Base-by-base conservation (phyloP, 805 yeast species). In the Teunomyces gatunensis region DNA sequence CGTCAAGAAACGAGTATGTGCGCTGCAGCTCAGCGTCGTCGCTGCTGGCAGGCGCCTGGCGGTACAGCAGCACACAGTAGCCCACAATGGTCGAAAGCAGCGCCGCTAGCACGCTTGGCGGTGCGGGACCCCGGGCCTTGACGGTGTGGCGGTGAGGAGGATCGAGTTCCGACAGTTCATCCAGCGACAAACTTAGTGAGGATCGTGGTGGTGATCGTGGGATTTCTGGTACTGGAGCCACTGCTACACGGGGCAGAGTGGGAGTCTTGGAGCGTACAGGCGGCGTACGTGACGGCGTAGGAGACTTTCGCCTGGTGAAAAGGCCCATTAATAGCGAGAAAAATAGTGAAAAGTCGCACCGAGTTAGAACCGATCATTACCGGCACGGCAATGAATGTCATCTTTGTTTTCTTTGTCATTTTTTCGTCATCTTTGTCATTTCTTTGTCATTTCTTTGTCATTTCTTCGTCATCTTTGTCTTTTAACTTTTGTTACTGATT, bases 11-110 rank as follows among this genome's bases (percentile, higher is more conserved):
- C 5, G 73, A 67, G 41, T 50, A 67, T 0, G 74, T 69, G 18
- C 60, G 50, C 44, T 57, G 54, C 63, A 65, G 68, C 47, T 66
- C 73, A 36, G 65, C 68, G 48, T 66, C 60, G 10, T 71, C 73
- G 7, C 56, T 30, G 5, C 51, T 47, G 37, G 55, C 39, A 50
- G 56, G 41, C 42, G 50, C 49, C 29, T n/a, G 27, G n/a, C 25
- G 25, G n/a, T 57, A 35, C 20, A 46, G 53, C n/a, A 67, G 39
- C 1, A 71, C 72, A 48, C 73, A 69, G 50, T 64, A 63, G n/a
- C 64, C 70, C 66, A 68, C 67, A 17, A 69, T 56, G 4, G 64
- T 51, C 3, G 60, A 54, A 25, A 66, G 53, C 42, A 65, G 71
- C 5, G 61, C 47, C 0, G 59, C 51, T 25, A 61, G 50, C 47